phyloP scores from a whole-genome alignment of 345 rosid genomes.

The Crucihimalaya himalaica region DNA sequence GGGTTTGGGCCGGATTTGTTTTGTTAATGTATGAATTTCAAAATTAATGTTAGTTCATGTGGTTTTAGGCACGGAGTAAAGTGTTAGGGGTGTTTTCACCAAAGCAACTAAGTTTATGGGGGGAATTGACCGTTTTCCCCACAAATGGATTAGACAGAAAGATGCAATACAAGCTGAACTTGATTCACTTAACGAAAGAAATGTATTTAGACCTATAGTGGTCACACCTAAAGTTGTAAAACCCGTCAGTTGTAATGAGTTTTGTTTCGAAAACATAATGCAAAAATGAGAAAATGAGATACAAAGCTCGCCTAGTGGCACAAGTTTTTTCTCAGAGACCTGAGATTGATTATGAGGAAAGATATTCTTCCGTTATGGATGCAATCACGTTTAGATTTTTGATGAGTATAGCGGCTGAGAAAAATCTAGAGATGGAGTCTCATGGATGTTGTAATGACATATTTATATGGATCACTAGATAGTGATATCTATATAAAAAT shows the following conservation, averaged over 20 bases:
- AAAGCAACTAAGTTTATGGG: too few species aligned
- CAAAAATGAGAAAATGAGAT: neutral
- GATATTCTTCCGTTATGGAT: neutral
- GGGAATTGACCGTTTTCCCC: too few species aligned
- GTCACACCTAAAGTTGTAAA: neutral
- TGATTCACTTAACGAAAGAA: neutral
- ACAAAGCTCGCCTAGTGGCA: too few species aligned
- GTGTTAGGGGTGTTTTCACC: too few species aligned
- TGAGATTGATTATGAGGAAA: neutral
- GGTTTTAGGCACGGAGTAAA: too few species aligned
- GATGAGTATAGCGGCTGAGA: neutral
- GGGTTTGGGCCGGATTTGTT: too few species aligned
- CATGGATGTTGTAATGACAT: neutral
- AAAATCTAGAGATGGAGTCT: neutral
- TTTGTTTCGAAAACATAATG: neutral
- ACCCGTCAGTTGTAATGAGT: neutral
- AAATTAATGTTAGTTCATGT: too few species aligned
- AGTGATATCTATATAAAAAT: neutral
- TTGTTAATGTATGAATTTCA: too few species aligned
- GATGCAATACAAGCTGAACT: neutral
- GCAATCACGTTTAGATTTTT: neutral
- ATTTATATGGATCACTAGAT: neutral
- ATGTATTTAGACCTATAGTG: neutral
- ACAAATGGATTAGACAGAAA: neutral
- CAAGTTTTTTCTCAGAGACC: neutral